These are phyloP conservation scores for Saprolegnia parasitica DNA, from an alignment of 352 stramenopile species.

Conservation along the genomic window DNA sequence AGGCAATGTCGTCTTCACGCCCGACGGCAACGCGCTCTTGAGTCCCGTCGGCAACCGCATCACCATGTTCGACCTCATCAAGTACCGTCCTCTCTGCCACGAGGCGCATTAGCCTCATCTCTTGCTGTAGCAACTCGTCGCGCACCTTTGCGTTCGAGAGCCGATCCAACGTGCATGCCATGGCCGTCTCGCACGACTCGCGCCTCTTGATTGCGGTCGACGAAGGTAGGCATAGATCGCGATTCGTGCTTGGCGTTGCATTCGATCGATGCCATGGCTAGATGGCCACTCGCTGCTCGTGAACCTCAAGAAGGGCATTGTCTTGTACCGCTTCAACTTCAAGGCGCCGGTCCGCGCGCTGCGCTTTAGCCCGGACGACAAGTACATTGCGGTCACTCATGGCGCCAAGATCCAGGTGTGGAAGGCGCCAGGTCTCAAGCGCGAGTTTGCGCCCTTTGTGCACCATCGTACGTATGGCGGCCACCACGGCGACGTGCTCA, in stretches of 20 bases:
- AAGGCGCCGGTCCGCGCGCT: constrained; percentile 85
- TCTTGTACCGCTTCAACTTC: constrained; percentile 94
- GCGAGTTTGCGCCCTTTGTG: constrained; percentile 89
- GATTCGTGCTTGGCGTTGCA: too few relatives aligned
- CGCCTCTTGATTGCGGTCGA: constrained; percentile 86
- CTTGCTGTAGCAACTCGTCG: constrained; percentile 71
- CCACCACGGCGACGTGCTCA: constrained; percentile 86
- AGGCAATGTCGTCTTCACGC: constrained; percentile 91
- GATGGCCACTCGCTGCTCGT: constrained; percentile 88
- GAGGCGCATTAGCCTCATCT: constrained; percentile 14
- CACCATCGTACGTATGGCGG: constrained; percentile 84
- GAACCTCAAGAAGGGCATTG: constrained; percentile 83
- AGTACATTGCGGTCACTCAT: constrained; percentile 82
- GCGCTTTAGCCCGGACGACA: constrained; percentile 86
- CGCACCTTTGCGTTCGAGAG: constrained; percentile 89
- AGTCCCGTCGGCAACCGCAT: constrained; percentile 93
- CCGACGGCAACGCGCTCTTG: constrained; percentile 89
- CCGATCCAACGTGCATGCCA: constrained; percentile 83
- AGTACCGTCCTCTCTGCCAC: constrained; percentile 45
- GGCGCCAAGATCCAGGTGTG: constrained; percentile 91
- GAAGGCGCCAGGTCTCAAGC: constrained; percentile 73
- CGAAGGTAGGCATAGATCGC: too few relatives aligned
- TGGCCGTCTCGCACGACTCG: constrained; percentile 87
- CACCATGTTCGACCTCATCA: constrained; percentile 91
- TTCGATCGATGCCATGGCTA: constrained; percentile 31